These are phyloP conservation scores for Elaeis oleifera DNA, from an alignment of 202 grass and related monocot genomes.

Conservation along the genomic window DNA sequence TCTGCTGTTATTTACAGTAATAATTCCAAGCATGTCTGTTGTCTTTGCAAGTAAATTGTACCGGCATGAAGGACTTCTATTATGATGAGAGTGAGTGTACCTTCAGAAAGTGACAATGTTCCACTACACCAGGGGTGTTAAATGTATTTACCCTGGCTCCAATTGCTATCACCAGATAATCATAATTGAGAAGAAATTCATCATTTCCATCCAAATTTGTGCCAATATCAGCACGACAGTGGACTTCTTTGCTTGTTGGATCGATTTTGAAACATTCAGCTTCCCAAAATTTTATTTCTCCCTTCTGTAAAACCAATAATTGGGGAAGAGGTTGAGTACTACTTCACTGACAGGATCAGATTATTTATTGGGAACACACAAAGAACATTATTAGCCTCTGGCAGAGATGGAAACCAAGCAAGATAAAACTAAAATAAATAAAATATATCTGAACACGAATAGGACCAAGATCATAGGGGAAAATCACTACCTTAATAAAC, in stretches of 20 bases:
- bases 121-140: slow-evolving; percentile 77
- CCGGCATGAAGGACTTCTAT: no score
- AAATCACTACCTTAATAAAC: no score
- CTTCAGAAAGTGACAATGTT: slow-evolving; percentile 87
- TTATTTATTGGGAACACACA: no score
- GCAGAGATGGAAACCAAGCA: no score
- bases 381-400: no score
- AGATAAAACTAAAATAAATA: no score
- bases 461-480: no score
- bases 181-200: slow-evolving; percentile 81
- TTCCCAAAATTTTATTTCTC: slow-evolving; percentile 85
- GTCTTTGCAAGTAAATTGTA: no score
- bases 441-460: no score
- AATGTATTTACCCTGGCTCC: slow-evolving; percentile 80
- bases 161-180: slow-evolving; percentile 82
- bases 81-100: slow-evolving; percentile 20
- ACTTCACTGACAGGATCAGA: slow-evolving; percentile 3
- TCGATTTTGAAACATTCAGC: slow-evolving; percentile 96
- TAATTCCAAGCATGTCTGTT: no score
- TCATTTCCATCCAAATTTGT: slow-evolving; percentile 80
- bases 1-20: no score
- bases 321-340: not conserved
- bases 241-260: slow-evolving; percentile 41
- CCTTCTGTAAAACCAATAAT: slow-evolving; percentile 48
- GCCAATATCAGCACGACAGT: slow-evolving; percentile 53